Base-by-base conservation (phyloP, 2,329 filamentous ascomycete species). In the Phialophora expanda region DNA sequence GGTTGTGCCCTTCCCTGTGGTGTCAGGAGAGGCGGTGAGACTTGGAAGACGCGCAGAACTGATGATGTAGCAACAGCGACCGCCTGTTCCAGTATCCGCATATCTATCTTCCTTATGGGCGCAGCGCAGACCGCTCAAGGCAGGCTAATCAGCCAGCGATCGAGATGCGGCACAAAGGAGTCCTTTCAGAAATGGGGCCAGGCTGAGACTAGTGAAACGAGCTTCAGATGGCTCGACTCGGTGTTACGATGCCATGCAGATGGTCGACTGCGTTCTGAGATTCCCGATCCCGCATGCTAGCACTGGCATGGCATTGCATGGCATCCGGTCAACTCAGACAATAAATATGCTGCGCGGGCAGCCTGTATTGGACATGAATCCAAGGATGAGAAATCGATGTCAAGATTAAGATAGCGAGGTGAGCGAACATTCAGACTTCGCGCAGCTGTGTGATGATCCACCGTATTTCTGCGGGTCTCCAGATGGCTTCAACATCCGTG, bases 11-110 rank as follows among this genome's bases (percentile, higher is more conserved):
- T 8, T 6, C 11, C 20, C 4, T 14, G 41, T 32, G 56, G 56
- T 12, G 56, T 30, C 26, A 59, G n/a, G 24, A 38, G 22, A 46
- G 56, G 56, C 4, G 56, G 24, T 7, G 26, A 22, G 3, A 59
- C 56, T 17, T 59, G 56, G 20, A 59, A 59, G n/a, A 59, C 56
- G 14, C 56, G 26, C 8, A 59, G 56, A n/a, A 59, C 41, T 9
- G 56, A 50, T 1, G 56, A n/a, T 28, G 30, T 28, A 11, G 30
- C 26, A 22, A 41, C 56, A 32, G 46, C 38, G 14, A 51, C 30
- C 30, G 56, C 44, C n/a, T 30, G 41, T 28, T 51, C 48, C 7
- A 51, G 48, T 9, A 51, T 20, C 20, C 48, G 48, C 48, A 51
- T 51, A 24, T 26, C 24, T 22, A n/a, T n/a, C n/a, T 50, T 22